Evolutionary conservation across 2,329 filamentous ascomycete species (phyloP).

Genomic region (Ciborinia camelliae): DNA sequence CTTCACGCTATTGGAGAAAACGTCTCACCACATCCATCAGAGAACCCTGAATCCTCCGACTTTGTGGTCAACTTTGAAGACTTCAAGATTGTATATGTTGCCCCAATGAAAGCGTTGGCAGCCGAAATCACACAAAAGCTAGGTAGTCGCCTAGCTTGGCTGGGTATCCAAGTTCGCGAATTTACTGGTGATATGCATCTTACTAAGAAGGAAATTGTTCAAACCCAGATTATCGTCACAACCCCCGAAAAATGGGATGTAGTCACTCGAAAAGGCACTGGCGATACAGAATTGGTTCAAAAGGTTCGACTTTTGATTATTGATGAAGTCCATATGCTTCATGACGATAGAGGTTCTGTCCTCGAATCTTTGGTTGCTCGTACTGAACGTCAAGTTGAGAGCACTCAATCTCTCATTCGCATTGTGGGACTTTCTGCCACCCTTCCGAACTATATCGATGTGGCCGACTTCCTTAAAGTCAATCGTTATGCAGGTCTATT

Average conservation of each 20-base stretch:
- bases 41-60: constrained; percentile 68
- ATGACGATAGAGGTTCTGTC: constrained; percentile 94
- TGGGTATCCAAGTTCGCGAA: constrained; percentile 87
- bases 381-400: constrained; percentile 95
- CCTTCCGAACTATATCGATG: constrained; percentile 92
- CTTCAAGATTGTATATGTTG: constrained; percentile 98
- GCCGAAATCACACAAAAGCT: constrained; percentile 96
- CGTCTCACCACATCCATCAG: constrained; percentile 72
- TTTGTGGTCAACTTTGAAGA: constrained; percentile 81
- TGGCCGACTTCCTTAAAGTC: constrained; percentile 94
- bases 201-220: constrained; percentile 91
- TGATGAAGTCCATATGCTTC: constrained; percentile 98
- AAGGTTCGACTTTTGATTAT: constrained; percentile 96
- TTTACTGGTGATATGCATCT: constrained; percentile 98
- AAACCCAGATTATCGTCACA: constrained; percentile 97
- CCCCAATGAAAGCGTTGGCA: constrained; percentile 97
- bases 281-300: constrained; percentile 94
- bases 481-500: constrained; percentile 91
- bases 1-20: constrained; percentile 88
- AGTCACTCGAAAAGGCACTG: constrained; percentile 92
- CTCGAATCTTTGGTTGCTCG: constrained; percentile 93
- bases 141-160: constrained; percentile 86
- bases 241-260: constrained; percentile 99
- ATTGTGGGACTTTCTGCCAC: constrained; percentile 95
- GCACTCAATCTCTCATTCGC: constrained; percentile 93